These are phyloP conservation scores for Colletotrichum truncatum DNA, from an alignment of 2,329 filamentous ascomycete species.

Conservation along the genomic window DNA sequence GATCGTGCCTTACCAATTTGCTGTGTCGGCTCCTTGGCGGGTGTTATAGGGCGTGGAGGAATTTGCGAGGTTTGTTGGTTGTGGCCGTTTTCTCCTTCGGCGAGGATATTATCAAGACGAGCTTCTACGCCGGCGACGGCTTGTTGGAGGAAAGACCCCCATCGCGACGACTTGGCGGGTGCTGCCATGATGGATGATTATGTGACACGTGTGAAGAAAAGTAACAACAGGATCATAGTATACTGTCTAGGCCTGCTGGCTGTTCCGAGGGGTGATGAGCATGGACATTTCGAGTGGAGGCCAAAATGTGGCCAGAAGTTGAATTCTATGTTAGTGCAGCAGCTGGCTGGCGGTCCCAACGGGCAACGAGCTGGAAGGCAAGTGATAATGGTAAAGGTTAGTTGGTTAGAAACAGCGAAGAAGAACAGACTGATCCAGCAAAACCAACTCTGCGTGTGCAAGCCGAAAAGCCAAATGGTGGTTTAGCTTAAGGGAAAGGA, in stretches of 20 bases:
- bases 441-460: neutral
- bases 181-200: constrained; percentile 51
- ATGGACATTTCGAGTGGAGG: constrained; percentile 20
- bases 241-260: constrained; percentile 17
- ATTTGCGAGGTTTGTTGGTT: neutral
- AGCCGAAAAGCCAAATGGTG: neutral
- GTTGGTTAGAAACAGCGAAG: neutral
- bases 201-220: constrained; percentile 3
- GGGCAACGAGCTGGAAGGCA: neutral
- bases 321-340: neutral
- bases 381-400: neutral
- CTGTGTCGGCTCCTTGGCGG: constrained; percentile 1
- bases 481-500: neutral
- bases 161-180: constrained; percentile 68
- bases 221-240: constrained; percentile 39
- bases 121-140: constrained; percentile 95
- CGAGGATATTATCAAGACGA: constrained; percentile 88
- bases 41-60: neutral
- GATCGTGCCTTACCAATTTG: constrained; percentile 6
- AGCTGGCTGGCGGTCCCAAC: neutral
- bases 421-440: too few species aligned
- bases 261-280: neutral
- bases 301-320: neutral
- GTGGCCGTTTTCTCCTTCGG: constrained; percentile 69
- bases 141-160: constrained; percentile 85